Conservation (phyloP, 352 stramenopile species). For the Globisporangium sylvaticum region DNA sequence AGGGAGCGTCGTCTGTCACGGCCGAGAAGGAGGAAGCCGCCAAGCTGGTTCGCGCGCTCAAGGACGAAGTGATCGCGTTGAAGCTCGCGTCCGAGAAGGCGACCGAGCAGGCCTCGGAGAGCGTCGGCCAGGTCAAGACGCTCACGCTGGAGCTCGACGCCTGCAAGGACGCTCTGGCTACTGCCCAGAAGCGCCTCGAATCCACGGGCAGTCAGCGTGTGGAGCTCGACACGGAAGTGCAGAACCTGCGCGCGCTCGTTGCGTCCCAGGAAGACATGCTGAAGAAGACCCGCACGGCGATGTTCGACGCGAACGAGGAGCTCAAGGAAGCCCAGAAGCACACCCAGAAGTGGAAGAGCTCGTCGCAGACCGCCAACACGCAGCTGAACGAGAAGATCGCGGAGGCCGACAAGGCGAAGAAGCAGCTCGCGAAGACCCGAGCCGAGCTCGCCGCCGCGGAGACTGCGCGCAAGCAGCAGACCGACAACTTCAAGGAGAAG, state of each 20-base stretch:
- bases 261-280: slow-evolving; percentile 59
- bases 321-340: slow-evolving; percentile 68
- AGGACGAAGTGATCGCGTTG: slow-evolving; percentile 47
- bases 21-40: slow-evolving; percentile 39
- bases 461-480: slow-evolving; percentile 42
- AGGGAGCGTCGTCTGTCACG: slow-evolving; percentile 14
- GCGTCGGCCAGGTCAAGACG: slow-evolving; percentile 30
- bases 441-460: slow-evolving; percentile 43
- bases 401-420: slow-evolving; percentile 60
- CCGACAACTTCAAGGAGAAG: slow-evolving; percentile 56
- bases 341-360: slow-evolving; percentile 72
- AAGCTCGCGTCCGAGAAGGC: slow-evolving; percentile 41
- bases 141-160: slow-evolving; percentile 31
- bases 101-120: slow-evolving; percentile 23
- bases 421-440: slow-evolving; percentile 54
- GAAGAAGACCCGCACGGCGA: slow-evolving; percentile 63
- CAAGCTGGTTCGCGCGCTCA: slow-evolving; percentile 34
- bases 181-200: slow-evolving; percentile 35
- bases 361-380: slow-evolving; percentile 51
- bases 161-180: slow-evolving; percentile 28
- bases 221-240: slow-evolving; percentile 32
- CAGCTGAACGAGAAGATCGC: slow-evolving; percentile 62
- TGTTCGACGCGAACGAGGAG: slow-evolving; percentile 71
- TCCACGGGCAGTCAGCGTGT: slow-evolving; percentile 23
- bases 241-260: slow-evolving; percentile 33